Evolutionary conservation across 331 rosid genomes (phyloP), one percentile per base, ranked within the genome.

Genomic region (Rhamnella rubrinervis): DNA sequence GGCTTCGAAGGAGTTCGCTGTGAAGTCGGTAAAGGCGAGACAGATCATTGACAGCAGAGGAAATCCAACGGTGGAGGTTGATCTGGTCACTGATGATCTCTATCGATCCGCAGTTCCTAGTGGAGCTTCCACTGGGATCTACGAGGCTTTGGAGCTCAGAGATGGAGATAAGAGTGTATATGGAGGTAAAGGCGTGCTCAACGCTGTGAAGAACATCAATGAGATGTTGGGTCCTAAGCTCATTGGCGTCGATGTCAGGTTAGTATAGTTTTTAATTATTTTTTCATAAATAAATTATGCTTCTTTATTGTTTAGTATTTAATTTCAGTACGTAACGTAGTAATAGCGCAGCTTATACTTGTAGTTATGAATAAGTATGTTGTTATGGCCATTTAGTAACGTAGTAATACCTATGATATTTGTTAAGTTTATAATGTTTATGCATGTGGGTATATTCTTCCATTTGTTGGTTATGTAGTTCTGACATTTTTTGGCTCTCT

Each of bases 171-270:
- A 85, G 67, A 72, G 77, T 28, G 93, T 91, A 38, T 95, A 83
- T 55, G 92, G 99, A n/a, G 99, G 99, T n/a, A 95, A 95, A 72
- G 99, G 99, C 11, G 99, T 95, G 40, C 99, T 89, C 17, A 72
- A 75, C 26, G 99, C 99, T 28, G 92, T 95, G 13, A 83, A 74
- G 64, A 95, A 95, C 71, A 91, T 95, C 74, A 95, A 91, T 61
- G 82, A 89, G 38, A 52, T 87, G 25, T 75, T 95, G 75, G 99
- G 85, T 49, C 92, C 99, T 11, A 89, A 89, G 85, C 97, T 95
- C 46, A 41, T 83, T 47, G 99, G 99, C 56, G 74, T 91, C 61
- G 97, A 91, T 77, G 92, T 91, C 71, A 86, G 98, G 98, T 93
- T 68, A 55, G 31, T 71, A 46, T 17, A 40, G 0, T 50, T 26